Conservation (phyloP, 2,329 filamentous ascomycete genomes). For the Colletotrichum sojae region DNA sequence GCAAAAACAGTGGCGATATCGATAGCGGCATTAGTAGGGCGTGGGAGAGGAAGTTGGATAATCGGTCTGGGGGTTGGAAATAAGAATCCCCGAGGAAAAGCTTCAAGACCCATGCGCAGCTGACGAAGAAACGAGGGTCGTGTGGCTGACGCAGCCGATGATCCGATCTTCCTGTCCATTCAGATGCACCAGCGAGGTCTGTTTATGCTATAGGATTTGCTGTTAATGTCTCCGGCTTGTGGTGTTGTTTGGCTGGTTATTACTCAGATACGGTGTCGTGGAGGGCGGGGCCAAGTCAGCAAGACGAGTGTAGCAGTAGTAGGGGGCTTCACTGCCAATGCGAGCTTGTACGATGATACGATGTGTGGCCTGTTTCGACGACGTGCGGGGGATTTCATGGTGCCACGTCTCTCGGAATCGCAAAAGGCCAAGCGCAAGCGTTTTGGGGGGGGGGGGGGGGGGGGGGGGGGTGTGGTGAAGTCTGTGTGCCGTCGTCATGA, state of each 20-base stretch:
- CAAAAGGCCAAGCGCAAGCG: neutral
- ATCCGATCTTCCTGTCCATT: constrained; percentile 18
- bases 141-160: constrained; percentile 17
- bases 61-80: no score
- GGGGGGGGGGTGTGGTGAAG: no score
- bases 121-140: constrained; percentile 1
- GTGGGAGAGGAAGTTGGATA: no score
- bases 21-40: no score
- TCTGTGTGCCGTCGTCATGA: neutral
- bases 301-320: no score
- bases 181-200: neutral
- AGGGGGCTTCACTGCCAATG: neutral
- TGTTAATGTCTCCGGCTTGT: neutral
- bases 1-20: no score
- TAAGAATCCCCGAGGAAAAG: neutral
- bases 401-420: neutral
- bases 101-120: constrained; percentile 12
- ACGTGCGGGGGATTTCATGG: neutral
- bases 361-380: constrained; percentile 3
- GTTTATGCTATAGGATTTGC: neutral
- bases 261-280: neutral
- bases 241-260: neutral
- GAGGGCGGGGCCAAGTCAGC: neutral
- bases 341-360: neutral
- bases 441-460: no score